Base-by-base conservation (phyloP, 768 basidiomycete genomes). In the Boletus tomentosulus region DNA sequence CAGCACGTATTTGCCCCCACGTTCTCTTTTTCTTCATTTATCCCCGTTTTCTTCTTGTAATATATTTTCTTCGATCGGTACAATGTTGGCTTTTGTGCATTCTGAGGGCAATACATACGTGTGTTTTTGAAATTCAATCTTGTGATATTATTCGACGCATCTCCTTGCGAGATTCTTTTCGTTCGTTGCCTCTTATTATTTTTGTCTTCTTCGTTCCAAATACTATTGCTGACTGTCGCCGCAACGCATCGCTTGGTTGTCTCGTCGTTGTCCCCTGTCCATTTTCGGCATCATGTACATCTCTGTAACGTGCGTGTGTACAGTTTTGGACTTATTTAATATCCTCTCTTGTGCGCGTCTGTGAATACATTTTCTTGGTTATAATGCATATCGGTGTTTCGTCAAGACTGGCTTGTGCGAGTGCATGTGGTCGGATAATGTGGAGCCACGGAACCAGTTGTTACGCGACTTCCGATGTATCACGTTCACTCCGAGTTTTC, bases 61-160 rank as follows among this genome's bases (percentile, higher is more conserved):
- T 65, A 64, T 57, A 65, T 57, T 44, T 54, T 52, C 48, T 65
- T 63, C 37, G 37, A 31, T 48, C 47, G 41, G 70, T 70, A 65
- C 68, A 62, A 60, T 65, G 63, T 58, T 63, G 57, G 51, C 44
- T 57, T 60, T 45, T 51, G 62, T 59, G 54, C 61, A 58, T 66
- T 48, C 47, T 59, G 48, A 55, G 30, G 54, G 56, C 38, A 50
- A 54, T 67, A 60, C 55, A 57, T 66, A 58, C 45, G 15, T 54
- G 42, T 54, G 49, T 46, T 51, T 54, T 61, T 35, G 25, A 58
- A 65, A 65, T 50, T 27, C 45, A 62, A 38, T 22, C 38, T 42
- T 27, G 44, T 65, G 51, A 51, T 49, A 33, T 60, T 48, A 51
- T 46, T 55, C 41, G 10, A 8, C 8, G 42, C 28, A 8, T 28